phyloP scores from a whole-genome alignment of 495 filamentous ascomycete genomes.

The Annulohypoxylon maeteangense region DNA sequence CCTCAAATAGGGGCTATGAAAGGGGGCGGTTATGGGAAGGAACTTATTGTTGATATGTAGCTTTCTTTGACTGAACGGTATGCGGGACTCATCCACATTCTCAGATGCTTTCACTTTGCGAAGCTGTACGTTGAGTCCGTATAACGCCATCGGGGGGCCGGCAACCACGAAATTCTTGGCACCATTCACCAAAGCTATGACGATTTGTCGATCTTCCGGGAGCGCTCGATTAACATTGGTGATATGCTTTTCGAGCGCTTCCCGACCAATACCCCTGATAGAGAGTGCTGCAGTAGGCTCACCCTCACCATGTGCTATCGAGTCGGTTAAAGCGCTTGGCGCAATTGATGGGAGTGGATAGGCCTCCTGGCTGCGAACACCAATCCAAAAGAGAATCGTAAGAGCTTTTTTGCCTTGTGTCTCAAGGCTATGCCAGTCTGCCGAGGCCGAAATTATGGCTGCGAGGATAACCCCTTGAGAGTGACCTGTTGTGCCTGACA shows the following conservation, averaged over 20 bases:
- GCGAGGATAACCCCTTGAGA: conserved; percentile 89
- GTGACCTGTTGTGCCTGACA: conserved; percentile 85
- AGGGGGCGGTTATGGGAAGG: conserved; percentile 88
- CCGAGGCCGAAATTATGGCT: conserved; percentile 80
- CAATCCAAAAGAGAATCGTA: conserved; percentile 90
- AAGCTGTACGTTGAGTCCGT: conserved; percentile 84
- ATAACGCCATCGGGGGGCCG: conserved; percentile 85
- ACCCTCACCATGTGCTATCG: conserved; percentile 82
- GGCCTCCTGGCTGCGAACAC: conserved; percentile 85
- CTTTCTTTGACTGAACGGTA: conserved; percentile 89
- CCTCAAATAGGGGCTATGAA: conserved; percentile 83
- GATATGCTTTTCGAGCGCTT: conserved; percentile 81
- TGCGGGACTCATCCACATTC: conserved; percentile 83
- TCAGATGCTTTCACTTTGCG: conserved; percentile 87
- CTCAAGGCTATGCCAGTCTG: conserved; percentile 81
- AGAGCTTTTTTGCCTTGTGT: conserved; percentile 75
- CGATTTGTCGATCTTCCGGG: conserved; percentile 80
- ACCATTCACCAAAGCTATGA: conserved; percentile 86
- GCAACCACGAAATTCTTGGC: conserved; percentile 89
- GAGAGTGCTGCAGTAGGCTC: conserved; percentile 87
- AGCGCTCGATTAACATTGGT: conserved; percentile 85
- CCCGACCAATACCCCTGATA: conserved; percentile 78
- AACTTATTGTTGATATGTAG: conserved; percentile 86
- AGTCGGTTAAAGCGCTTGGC: conserved; percentile 84
- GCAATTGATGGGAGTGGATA: conserved; percentile 86